A percentile compares a stretch with the other conserved stretches of the same genome.
These are phyloP conservation scores for Nasturtium officinale DNA, from an alignment of 345 rosid genomes.

Conservation along the genomic window DNA sequence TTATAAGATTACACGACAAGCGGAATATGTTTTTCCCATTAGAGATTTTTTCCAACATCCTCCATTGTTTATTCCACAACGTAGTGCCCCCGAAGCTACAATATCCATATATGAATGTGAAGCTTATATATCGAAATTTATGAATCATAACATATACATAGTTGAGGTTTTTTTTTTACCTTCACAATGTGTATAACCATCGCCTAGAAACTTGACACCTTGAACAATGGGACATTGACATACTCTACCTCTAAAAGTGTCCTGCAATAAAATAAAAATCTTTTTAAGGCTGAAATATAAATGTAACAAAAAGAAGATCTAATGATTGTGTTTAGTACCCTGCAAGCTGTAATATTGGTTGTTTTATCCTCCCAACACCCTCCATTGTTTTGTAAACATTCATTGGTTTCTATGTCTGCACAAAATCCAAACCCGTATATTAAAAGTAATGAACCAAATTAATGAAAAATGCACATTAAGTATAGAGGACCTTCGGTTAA, in stretches of 20 bases:
- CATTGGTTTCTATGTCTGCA: slow-evolving; percentile 91
- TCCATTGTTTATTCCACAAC: slow-evolving; percentile 80
- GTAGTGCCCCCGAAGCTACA: slow-evolving; percentile 74
- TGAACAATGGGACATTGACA: slow-evolving; percentile 88
- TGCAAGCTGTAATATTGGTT: slow-evolving; percentile 83
- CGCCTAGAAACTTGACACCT: slow-evolving; percentile 80
- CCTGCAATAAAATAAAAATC: slow-evolving; percentile 47
- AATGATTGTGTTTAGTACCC: slow-evolving; percentile 55
- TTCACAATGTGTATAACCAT: slow-evolving; percentile 90
- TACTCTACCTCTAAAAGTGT: slow-evolving; percentile 93
- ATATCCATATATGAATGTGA: not conserved
- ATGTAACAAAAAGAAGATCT: not conserved
- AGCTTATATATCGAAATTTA: not conserved
- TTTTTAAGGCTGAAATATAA: not conserved
- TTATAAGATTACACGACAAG: slow-evolving; percentile 60
- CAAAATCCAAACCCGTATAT: not conserved
- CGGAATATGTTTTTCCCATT: slow-evolving; percentile 69
- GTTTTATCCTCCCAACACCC: slow-evolving; percentile 91
- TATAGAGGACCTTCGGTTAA: slow-evolving; percentile 68
- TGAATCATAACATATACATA: not conserved
- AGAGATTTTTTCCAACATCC: slow-evolving; percentile 81
- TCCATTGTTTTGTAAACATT: slow-evolving; percentile 82
- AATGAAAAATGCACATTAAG: slow-evolving; percentile 2
- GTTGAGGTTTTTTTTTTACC: slow-evolving; percentile 51
- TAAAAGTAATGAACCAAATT: not conserved